phyloP scores from a whole-genome alignment of 2,329 filamentous ascomycete genomes.

The Thielaviopsis punctulata region DNA sequence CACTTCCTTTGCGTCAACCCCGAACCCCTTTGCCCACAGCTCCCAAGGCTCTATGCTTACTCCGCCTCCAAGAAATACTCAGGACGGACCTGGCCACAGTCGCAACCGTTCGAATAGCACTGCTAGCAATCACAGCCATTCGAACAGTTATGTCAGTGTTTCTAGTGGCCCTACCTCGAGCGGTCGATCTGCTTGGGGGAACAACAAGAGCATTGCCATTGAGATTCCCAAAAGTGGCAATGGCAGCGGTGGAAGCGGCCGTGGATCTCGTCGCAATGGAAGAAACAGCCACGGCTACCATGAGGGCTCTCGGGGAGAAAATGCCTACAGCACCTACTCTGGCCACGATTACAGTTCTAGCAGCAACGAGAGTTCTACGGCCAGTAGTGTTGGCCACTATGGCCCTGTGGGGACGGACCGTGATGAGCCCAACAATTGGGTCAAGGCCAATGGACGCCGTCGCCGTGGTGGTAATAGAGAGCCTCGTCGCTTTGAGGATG shows the following conservation, averaged over 20 bases:
- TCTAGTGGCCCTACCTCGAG: background rate
- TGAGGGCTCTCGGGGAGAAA: background rate
- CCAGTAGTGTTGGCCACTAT: background rate
- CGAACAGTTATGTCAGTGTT: background rate
- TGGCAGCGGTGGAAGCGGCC: background rate
- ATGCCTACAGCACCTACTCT: background rate
- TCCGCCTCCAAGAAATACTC: background rate
- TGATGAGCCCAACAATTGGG: background rate
- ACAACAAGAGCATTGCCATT: background rate
- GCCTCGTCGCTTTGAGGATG: background rate
- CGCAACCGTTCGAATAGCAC: conserved; percentile 7
- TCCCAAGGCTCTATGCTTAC: conserved; percentile 1
- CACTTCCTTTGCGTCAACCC: background rate
- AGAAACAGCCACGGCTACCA: background rate
- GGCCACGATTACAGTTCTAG: background rate
- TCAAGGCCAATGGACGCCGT: background rate
- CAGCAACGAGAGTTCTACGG: background rate
- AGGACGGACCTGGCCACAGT: background rate
- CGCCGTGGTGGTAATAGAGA: background rate
- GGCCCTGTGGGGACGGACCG: background rate
- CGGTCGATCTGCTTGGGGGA: background rate
- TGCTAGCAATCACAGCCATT: conserved; percentile 3
- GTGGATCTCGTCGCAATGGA: background rate
- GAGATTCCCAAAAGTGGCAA: background rate
- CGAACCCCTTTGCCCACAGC: conserved; percentile 1